Conservation (phyloP, 2,329 filamentous ascomycete genomes). For the Phyllachora maydis region DNA sequence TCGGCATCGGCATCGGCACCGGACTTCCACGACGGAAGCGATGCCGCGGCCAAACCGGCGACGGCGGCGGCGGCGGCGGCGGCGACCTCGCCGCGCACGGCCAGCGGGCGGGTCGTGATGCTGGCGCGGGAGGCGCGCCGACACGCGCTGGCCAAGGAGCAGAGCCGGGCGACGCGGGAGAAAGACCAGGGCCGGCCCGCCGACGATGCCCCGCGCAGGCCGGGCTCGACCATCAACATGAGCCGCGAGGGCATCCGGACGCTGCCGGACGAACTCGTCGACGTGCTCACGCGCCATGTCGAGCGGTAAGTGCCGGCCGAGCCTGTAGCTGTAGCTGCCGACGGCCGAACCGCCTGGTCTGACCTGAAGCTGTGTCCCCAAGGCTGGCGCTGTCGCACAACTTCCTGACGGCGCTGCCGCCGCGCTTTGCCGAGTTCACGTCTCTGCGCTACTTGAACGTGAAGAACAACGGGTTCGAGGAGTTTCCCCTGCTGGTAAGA, state of each 20-base stretch:
- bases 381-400: slow-evolving; percentile 66
- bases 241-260: slow-evolving; percentile 52
- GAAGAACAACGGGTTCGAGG: slow-evolving; percentile 49
- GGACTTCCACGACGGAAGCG: no score
- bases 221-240: slow-evolving; percentile 57
- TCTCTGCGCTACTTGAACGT: slow-evolving; percentile 62
- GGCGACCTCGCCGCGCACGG: slow-evolving; percentile 19
- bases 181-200: slow-evolving; percentile 34
- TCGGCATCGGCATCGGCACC: no score
- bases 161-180: slow-evolving; percentile 26
- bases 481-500: slow-evolving; percentile 32
- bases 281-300: slow-evolving; percentile 49
- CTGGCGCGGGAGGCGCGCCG: slow-evolving; percentile 46
- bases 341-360: slow-evolving; percentile 4
- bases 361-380: no score
- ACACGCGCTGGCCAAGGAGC: slow-evolving; percentile 41
- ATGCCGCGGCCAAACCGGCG: no score
- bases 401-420: slow-evolving; percentile 43
- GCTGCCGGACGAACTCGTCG: slow-evolving; percentile 50
- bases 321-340: no score
- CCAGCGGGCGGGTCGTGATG: slow-evolving; percentile 40
- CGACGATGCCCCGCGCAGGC: slow-evolving; percentile 25
- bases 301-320: slow-evolving; percentile 38
- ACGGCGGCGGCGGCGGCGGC: background rate
- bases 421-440: slow-evolving; percentile 51